Conservation (phyloP, 2,329 filamentous ascomycete genomes). For the Colletotrichum camelliae region DNA sequence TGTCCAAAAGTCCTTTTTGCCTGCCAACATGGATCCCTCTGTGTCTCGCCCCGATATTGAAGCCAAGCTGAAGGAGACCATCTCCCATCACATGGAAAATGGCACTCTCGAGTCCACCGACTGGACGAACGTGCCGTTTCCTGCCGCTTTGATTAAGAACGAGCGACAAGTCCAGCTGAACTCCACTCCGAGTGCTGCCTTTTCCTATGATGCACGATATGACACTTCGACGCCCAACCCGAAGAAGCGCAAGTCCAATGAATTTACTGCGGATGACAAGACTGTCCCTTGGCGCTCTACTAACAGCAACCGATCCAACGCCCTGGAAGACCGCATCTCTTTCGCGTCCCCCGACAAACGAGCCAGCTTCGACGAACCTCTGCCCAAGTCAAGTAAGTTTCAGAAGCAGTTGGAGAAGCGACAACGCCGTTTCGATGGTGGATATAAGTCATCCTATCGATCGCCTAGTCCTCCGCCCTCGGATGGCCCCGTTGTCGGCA, state of each 20-base stretch:
- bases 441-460: constrained; percentile 61
- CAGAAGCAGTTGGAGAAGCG: constrained; percentile 87
- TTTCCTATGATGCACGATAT: constrained; percentile 27
- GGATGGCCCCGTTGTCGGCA: constrained; percentile 81
- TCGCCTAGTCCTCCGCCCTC: constrained; percentile 63
- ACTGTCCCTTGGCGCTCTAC: constrained; percentile 77
- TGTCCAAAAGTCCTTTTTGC: constrained; percentile 86
- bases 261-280: constrained; percentile 59
- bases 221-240: constrained; percentile 40
- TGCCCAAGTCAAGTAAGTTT: constrained; percentile 79
- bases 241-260: constrained; percentile 85
- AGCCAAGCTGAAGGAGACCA: constrained; percentile 82
- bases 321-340: constrained; percentile 79
- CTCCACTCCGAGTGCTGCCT: constrained; percentile 34
- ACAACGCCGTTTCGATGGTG: constrained; percentile 81
- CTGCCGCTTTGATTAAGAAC: constrained; percentile 80
- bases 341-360: constrained; percentile 58
- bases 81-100: constrained; percentile 79
- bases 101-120: constrained; percentile 75
- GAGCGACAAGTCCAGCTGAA: constrained; percentile 64
- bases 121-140: constrained; percentile 84
- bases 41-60: constrained; percentile 77
- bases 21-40: constrained; percentile 68
- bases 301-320: constrained; percentile 52
- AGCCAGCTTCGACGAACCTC: constrained; percentile 45